phyloP scores from a whole-genome alignment of 352 stramenopile genomes.

The Blastocystis sp. region DNA sequence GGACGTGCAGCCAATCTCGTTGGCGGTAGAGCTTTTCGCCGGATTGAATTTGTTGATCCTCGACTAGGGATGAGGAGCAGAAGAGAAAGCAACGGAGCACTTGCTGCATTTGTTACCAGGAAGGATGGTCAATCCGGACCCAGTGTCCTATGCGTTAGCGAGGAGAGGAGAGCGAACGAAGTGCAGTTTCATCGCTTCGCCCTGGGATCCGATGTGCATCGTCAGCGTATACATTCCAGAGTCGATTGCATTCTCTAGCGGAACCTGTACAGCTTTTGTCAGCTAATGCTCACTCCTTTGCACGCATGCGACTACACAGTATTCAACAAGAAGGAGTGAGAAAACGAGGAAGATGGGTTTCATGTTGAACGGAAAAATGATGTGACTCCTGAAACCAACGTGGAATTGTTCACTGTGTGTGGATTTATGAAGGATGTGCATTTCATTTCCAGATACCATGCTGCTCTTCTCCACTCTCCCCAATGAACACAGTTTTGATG shows the following conservation, averaged over 20 bases:
- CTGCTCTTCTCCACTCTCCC: no score
- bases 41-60: background rate
- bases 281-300: background rate
- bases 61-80: background rate
- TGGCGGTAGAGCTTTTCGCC: background rate
- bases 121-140: background rate
- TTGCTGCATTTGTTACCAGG: background rate
- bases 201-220: background rate
- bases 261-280: background rate
- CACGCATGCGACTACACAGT: no score
- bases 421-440: no score
- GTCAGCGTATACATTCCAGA: background rate
- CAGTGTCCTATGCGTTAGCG: slow-evolving; percentile 6
- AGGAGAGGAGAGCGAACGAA: background rate
- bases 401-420: no score
- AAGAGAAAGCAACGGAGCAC: background rate
- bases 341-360: no score
- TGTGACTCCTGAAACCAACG: no score
- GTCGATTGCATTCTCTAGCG: background rate
- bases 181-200: background rate
- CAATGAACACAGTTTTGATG: no score
- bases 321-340: no score
- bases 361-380: no score
- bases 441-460: no score
- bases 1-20: background rate